Evolutionary conservation across 192 early-diverging fungal genomes (phyloP).

Genomic region (Spizellomyces punctatus): DNA sequence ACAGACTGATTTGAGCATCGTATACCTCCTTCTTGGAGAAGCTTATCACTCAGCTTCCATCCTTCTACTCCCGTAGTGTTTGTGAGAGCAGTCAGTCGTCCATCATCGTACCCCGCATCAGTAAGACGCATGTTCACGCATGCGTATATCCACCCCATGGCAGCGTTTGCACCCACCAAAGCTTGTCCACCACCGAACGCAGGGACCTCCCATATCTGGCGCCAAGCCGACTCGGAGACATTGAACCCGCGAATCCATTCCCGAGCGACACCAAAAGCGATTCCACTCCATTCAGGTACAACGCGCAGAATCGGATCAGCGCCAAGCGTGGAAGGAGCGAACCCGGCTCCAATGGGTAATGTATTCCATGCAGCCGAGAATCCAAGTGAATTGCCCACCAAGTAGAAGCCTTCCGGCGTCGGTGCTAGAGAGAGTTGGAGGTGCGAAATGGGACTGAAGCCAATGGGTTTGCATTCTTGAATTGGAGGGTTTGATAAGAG

Average conservation of each 20-base stretch:
- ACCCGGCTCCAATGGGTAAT: background rate
- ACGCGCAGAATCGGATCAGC: background rate
- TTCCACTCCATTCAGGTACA: slow-evolving; percentile 10
- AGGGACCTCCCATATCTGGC: background rate
- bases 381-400: background rate
- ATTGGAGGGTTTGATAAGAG: background rate
- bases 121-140: slow-evolving; percentile 5
- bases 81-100: too few species aligned
- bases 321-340: background rate
- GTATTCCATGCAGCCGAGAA: slow-evolving; percentile 11
- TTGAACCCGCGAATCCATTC: background rate
- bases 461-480: slow-evolving; percentile 3
- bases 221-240: background rate
- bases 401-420: slow-evolving; percentile 6
- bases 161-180: slow-evolving; percentile 11
- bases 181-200: background rate
- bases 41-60: too few species aligned
- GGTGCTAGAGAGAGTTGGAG: background rate
- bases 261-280: background rate
- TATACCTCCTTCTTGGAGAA: too few species aligned
- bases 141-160: slow-evolving; percentile 12
- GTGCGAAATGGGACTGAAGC: background rate
- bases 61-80: too few species aligned
- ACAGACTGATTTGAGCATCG: too few species aligned
- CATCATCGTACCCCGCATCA: too few species aligned